phyloP scores from a whole-genome alignment of 148 eudicot species.

The Rhododendron simsii region DNA sequence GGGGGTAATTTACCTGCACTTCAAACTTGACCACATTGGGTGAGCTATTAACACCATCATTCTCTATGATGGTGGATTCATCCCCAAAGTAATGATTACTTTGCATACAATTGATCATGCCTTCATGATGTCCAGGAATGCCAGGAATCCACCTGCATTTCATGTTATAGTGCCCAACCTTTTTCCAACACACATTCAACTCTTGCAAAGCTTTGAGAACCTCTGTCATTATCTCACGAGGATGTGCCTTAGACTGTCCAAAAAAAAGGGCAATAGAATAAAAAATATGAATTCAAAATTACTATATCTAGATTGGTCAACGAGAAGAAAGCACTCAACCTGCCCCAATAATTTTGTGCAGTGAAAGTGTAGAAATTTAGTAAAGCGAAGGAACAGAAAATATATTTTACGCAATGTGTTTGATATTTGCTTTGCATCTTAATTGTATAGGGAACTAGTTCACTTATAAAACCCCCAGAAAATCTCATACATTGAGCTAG shows the following conservation, averaged over 20 bases:
- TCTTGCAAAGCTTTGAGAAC: slow-evolving; percentile 90
- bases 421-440: neutral
- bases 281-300: neutral
- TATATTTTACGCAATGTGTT: neutral
- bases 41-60: slow-evolving; percentile 39
- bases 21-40: slow-evolving; percentile 85
- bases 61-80: slow-evolving; percentile 61
- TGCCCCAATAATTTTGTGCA: neutral
- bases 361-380: neutral
- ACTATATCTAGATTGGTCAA: neutral
- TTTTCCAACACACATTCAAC: slow-evolving; percentile 86
- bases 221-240: slow-evolving; percentile 89
- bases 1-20: slow-evolving; percentile 59
- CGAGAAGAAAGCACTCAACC: neutral
- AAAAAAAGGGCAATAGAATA: neutral
- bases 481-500: neutral
- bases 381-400: neutral
- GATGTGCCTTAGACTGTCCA: slow-evolving; percentile 83
- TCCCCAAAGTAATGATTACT: slow-evolving; percentile 59
- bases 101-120: slow-evolving; percentile 49
- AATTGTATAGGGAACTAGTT: neutral
- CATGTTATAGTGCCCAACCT: slow-evolving; percentile 92
- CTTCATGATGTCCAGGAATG: slow-evolving; percentile 52
- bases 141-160: slow-evolving; percentile 90
- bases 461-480: neutral